These are phyloP conservation scores for Eucalyptus brandiana DNA, from an alignment of 345 rosid species.

Conservation along the genomic window DNA sequence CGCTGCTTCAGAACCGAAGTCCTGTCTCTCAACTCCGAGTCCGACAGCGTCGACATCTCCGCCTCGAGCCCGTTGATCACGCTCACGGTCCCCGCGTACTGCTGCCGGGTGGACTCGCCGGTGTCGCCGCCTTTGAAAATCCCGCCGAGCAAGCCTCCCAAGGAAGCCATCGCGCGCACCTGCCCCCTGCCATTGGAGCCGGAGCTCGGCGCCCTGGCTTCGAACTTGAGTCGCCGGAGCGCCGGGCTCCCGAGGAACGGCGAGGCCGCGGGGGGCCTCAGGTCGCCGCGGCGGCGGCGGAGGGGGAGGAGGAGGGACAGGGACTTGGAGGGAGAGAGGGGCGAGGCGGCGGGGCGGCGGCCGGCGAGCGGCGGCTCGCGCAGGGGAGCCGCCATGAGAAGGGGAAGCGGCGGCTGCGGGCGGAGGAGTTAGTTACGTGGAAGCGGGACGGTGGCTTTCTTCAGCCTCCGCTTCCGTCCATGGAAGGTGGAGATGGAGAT, in stretches of 20 bases:
- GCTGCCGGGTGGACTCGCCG: slow-evolving; percentile 83
- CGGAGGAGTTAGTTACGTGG: background rate
- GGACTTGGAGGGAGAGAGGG: background rate
- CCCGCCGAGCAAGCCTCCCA: slow-evolving; percentile 77
- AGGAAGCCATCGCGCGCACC: slow-evolving; percentile 40
- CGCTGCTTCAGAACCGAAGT: slow-evolving; percentile 64
- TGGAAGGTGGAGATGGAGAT: background rate
- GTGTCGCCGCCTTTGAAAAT: slow-evolving; percentile 79
- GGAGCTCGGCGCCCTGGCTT: slow-evolving; percentile 3
- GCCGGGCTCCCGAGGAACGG: slow-evolving; percentile 21
- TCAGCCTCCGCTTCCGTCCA: background rate
- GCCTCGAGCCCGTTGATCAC: slow-evolving; percentile 51
- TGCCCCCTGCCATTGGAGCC: slow-evolving; percentile 2
- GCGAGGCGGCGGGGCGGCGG: background rate
- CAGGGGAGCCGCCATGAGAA: background rate
- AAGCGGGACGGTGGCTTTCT: background rate
- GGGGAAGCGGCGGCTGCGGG: background rate
- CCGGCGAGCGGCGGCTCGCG: background rate
- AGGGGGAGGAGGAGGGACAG: background rate
- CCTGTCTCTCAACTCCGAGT: slow-evolving; percentile 55
- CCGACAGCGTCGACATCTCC: slow-evolving; percentile 47
- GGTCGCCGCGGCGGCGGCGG: background rate
- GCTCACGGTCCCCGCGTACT: slow-evolving; percentile 42
- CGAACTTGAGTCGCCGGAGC: background rate
- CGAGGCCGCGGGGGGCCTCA: slow-evolving; percentile 14